Evolutionary conservation across 805 yeast species (phyloP).

Genomic region (Ogataea nitratoaversa): DNA sequence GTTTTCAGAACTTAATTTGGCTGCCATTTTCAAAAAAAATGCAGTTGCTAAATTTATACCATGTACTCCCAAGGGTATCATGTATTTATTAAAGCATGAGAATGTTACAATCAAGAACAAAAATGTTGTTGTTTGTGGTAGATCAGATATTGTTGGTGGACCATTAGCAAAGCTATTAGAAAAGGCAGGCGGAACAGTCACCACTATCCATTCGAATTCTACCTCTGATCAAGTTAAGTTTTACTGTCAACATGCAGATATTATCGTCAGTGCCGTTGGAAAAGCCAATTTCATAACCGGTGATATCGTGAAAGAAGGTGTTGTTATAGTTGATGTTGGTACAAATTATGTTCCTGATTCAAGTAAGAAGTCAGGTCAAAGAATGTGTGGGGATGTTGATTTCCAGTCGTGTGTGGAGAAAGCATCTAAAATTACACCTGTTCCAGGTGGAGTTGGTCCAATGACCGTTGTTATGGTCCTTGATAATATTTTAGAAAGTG

Average conservation of each 20-base stretch:
- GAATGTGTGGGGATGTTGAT: constrained; percentile 94
- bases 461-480: constrained; percentile 98
- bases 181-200: constrained; percentile 81
- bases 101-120: constrained; percentile 70
- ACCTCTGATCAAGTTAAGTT: constrained; percentile 48
- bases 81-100: constrained; percentile 69
- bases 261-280: constrained; percentile 91
- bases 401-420: constrained; percentile 58
- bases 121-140: constrained; percentile 86
- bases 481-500: constrained; percentile 77
- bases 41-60: constrained; percentile 84
- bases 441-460: constrained; percentile 99
- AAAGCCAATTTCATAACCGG: constrained; percentile 79
- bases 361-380: constrained; percentile 69
- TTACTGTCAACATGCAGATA: constrained; percentile 66
- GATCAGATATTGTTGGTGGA: constrained; percentile 94
- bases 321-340: constrained; percentile 91
- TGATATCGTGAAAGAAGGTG: constrained; percentile 81
- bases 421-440: constrained; percentile 83
- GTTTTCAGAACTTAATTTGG: constrained; percentile 81
- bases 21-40: constrained; percentile 83
- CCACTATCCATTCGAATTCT: constrained; percentile 77
- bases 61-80: constrained; percentile 93
- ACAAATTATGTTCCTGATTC: constrained; percentile 82
- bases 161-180: constrained; percentile 85